These are phyloP conservation scores for Bipolaris bicolor DNA, from an alignment of 2,329 filamentous ascomycete species.

Conservation along the genomic window DNA sequence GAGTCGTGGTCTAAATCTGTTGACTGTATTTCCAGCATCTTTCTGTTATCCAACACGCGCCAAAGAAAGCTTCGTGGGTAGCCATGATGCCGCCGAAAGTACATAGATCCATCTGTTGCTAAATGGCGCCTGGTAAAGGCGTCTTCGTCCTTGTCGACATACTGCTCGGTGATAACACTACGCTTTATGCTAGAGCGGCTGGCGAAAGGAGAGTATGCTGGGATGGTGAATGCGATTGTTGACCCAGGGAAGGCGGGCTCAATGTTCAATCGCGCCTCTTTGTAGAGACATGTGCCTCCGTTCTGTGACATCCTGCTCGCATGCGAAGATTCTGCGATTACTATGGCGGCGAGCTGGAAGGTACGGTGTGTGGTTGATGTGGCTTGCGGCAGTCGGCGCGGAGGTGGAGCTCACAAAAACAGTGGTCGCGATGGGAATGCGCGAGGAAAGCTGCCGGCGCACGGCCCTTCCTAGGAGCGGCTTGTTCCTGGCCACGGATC, in stretches of 20 bases:
- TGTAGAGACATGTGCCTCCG: constrained; percentile 73
- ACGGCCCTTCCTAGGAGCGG: constrained; percentile 17
- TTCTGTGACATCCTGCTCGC: constrained; percentile 71
- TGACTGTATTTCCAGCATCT: constrained; percentile 79
- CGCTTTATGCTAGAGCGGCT: constrained; percentile 41
- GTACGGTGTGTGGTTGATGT: constrained; percentile 20
- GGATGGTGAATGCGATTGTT: constrained; percentile 67
- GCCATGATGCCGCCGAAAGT: constrained; percentile 76
- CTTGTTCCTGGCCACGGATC: background rate
- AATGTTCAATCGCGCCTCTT: constrained; percentile 84
- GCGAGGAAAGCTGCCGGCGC: constrained; percentile 25
- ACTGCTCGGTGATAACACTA: constrained; percentile 46
- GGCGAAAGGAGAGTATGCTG: constrained; percentile 42
- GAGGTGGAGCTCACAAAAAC: constrained; percentile 42
- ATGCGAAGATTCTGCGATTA: constrained; percentile 49
- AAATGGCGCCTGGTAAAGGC: constrained; percentile 75
- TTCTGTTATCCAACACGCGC: constrained; percentile 82
- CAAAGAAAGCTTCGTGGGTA: constrained; percentile 88
- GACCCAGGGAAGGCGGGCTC: constrained; percentile 73
- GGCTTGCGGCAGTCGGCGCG: constrained; percentile 26
- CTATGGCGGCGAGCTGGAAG: constrained; percentile 9
- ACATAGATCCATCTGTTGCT: constrained; percentile 77
- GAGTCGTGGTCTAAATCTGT: constrained; percentile 77
- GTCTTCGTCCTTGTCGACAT: constrained; percentile 67
- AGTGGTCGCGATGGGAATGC: constrained; percentile 37